Conservation (phyloP, 164 flowering plant genomes). For the Vitis vinifera region ASM3070453v1 NC_081811.1:3088501-3089000, state of each 20-base stretch:
- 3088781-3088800: slow-evolving; percentile 37
- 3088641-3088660: not conserved
- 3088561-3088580: slow-evolving; percentile 95
- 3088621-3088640: slow-evolving; percentile 20
- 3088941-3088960: slow-evolving; percentile 86
- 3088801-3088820: not conserved
- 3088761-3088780: slow-evolving; percentile 89
- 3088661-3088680: slow-evolving; percentile 62
- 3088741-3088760: slow-evolving; percentile 79
- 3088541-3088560: slow-evolving; percentile 1
- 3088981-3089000: slow-evolving; percentile 33
- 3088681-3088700: slow-evolving; percentile 64
- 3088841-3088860: too few species aligned
- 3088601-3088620: slow-evolving; percentile 47
- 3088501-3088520: not conserved
- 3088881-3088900: not conserved
- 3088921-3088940: slow-evolving; percentile 87
- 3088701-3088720: slow-evolving; percentile 91
- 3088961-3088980: slow-evolving; percentile 35
- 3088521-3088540: not conserved
- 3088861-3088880: not conserved
- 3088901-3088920: slow-evolving; percentile 60
- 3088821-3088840: not conserved
- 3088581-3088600: slow-evolving; percentile 96
- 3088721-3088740: slow-evolving; percentile 94